A percentile compares a stretch with the other conserved stretches of the same genome.
Conservation (phyloP, 2,329 filamentous ascomycete genomes). For the Zymoseptoria passerinii region DNA sequence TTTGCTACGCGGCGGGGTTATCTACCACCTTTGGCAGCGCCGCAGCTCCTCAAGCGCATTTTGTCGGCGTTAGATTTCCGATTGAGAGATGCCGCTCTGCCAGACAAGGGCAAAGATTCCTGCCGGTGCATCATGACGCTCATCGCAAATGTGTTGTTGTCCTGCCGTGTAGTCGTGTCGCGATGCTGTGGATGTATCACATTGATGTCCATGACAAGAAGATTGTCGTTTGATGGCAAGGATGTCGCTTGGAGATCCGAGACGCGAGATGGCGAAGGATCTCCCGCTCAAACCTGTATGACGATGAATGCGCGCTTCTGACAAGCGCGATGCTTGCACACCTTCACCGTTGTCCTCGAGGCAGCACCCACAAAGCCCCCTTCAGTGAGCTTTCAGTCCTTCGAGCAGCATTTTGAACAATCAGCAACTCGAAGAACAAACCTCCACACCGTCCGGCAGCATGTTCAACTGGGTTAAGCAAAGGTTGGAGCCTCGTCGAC, state of each 20-base stretch:
- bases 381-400: neutral
- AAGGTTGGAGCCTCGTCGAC: slow-evolving; percentile 52
- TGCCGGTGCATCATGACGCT: neutral
- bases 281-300: too few species aligned
- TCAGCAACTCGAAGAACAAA: neutral
- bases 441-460: slow-evolving; percentile 26
- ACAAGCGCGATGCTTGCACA: neutral
- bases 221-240: too few species aligned
- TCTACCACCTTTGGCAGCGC: neutral
- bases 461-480: slow-evolving; percentile 97
- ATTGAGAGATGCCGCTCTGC: neutral
- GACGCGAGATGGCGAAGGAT: too few species aligned
- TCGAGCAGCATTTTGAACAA: neutral
- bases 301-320: too few species aligned
- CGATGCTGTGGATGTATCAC: neutral
- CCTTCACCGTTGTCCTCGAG: neutral
- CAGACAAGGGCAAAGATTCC: neutral
- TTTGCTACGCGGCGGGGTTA: neutral
- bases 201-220: neutral
- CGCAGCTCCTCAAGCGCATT: neutral
- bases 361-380: neutral
- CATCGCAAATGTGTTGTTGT: neutral
- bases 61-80: neutral
- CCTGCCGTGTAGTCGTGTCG: neutral
- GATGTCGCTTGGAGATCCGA: too few species aligned